Conservation (phyloP, 441 rosid species). For the Adansonia rubrostipa region DNA sequence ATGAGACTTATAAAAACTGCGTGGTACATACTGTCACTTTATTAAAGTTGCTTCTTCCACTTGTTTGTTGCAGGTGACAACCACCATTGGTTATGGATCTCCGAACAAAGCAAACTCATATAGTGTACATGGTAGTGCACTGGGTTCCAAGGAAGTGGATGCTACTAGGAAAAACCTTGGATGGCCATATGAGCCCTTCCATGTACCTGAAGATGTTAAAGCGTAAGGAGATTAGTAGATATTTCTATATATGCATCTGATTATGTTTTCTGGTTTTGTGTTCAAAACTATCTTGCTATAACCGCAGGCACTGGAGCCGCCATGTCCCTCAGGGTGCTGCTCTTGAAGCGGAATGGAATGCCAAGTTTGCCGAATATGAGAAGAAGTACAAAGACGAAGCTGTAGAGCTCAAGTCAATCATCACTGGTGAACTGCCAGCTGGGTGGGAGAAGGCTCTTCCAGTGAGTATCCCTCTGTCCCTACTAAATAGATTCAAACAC, state of each 20-base stretch:
- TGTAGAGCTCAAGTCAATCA: conserved; percentile 83
- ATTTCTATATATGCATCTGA: conserved; percentile 19
- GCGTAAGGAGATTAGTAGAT: conserved; percentile 42
- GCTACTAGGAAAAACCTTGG: conserved; percentile 89
- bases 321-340: conserved; percentile 73
- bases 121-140: conserved; percentile 85
- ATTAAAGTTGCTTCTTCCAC: conserved; percentile 3
- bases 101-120: conserved; percentile 86
- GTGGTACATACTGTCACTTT: background rate
- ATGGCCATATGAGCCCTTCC: conserved; percentile 84
- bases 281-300: conserved; percentile 26
- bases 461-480: conserved; percentile 57
- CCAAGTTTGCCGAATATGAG: conserved; percentile 84
- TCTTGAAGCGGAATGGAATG: conserved; percentile 91
- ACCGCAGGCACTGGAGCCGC: conserved; percentile 94
- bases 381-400: conserved; percentile 94
- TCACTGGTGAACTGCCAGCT: conserved; percentile 81
- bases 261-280: conserved; percentile 20
- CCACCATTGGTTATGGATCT: conserved; percentile 88
- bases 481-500: background rate
- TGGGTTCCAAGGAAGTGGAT: conserved; percentile 90
- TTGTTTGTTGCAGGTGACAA: conserved; percentile 61
- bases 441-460: conserved; percentile 99
- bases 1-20: background rate
- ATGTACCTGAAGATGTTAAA: conserved; percentile 84